Percentiles rank a stretch among this genome's conserved stretches.
phyloP scores from a whole-genome alignment of 2,329 filamentous ascomycete genomes.

The Stachybotrys echinatus region DNA sequence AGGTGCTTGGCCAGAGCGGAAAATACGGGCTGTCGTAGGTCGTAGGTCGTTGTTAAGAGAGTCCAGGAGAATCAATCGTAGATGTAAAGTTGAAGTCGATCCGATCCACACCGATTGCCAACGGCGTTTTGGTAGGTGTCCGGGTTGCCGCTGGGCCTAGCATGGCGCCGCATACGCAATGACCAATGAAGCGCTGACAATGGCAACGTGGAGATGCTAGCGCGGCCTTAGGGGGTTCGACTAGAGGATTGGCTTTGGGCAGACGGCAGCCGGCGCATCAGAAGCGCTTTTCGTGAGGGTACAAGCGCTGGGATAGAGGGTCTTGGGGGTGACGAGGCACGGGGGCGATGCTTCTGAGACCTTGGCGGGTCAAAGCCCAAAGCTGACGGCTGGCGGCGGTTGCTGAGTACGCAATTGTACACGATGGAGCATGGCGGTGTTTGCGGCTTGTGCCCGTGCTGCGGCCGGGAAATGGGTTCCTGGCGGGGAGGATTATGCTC shows the following conservation, averaged over 20 bases:
- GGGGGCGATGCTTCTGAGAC: not conserved
- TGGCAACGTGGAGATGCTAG: not conserved
- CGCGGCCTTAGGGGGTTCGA: too few species aligned
- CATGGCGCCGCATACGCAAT: not conserved
- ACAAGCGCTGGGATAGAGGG: not conserved
- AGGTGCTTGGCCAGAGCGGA: too few species aligned
- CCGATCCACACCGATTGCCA: not conserved
- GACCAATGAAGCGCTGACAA: not conserved
- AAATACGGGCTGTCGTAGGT: too few species aligned
- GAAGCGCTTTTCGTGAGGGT: too few species aligned
- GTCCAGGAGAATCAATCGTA: too few species aligned
- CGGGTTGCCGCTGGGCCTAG: not conserved
- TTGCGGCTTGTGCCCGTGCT: not conserved
- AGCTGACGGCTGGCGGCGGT: too few species aligned
- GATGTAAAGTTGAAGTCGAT: too few species aligned
- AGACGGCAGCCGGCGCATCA: not conserved
- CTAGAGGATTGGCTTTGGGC: too few species aligned
- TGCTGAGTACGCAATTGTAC: too few species aligned
- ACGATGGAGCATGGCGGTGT: not conserved
- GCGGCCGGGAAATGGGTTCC: not conserved
- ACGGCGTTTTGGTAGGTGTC: too few species aligned
- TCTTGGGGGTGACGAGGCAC: not conserved
- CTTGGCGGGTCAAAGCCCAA: not conserved
- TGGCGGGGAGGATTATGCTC: not conserved
- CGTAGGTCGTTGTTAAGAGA: too few species aligned